Evolutionary conservation across 2,329 filamentous ascomycete genomes (phyloP).

Genomic region (Penicillium glabrum): DNA sequence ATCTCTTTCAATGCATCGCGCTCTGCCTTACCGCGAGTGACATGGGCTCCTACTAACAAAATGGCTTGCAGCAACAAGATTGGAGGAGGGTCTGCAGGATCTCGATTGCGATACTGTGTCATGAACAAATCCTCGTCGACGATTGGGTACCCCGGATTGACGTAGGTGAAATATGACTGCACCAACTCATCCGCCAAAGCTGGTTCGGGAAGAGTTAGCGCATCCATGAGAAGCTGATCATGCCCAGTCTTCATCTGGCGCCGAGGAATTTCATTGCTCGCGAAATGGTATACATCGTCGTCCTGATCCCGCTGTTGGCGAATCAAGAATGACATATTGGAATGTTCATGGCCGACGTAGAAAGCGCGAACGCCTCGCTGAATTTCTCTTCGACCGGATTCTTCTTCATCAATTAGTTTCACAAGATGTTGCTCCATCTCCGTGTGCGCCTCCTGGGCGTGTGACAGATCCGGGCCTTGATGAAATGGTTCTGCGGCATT

Average conservation of each 20-base stretch:
- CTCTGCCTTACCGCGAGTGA: conserved; percentile 41
- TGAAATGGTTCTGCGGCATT: conserved; percentile 26
- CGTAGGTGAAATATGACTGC: conserved; percentile 51
- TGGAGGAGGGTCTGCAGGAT: conserved; percentile 47
- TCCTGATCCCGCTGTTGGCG: conserved; percentile 49
- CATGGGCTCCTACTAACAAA: conserved; percentile 54
- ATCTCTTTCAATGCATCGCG: conserved; percentile 48
- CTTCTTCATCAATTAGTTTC: conserved; percentile 53
- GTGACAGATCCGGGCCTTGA: conserved; percentile 29
- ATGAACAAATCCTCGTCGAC: conserved; percentile 55
- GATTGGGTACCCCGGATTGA: conserved; percentile 55
- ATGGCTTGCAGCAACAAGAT: conserved; percentile 53
- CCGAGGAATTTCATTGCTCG: conserved; percentile 45
- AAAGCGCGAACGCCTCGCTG: conserved; percentile 50
- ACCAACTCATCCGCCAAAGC: conserved; percentile 52
- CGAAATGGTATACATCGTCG: conserved; percentile 45
- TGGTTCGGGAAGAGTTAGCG: conserved; percentile 51
- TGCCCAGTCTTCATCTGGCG: conserved; percentile 45
- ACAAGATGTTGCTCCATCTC: conserved; percentile 49
- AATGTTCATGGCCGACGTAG: conserved; percentile 57
- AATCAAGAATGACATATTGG: conserved; percentile 57
- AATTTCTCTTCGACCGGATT: conserved; percentile 48
- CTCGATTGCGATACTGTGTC: conserved; percentile 49
- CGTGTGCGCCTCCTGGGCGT: conserved; percentile 41
- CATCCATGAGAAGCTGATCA: conserved; percentile 49